phyloP scores from a whole-genome alignment of 2,329 filamentous ascomycete genomes.

The Trichoderma breve region DNA sequence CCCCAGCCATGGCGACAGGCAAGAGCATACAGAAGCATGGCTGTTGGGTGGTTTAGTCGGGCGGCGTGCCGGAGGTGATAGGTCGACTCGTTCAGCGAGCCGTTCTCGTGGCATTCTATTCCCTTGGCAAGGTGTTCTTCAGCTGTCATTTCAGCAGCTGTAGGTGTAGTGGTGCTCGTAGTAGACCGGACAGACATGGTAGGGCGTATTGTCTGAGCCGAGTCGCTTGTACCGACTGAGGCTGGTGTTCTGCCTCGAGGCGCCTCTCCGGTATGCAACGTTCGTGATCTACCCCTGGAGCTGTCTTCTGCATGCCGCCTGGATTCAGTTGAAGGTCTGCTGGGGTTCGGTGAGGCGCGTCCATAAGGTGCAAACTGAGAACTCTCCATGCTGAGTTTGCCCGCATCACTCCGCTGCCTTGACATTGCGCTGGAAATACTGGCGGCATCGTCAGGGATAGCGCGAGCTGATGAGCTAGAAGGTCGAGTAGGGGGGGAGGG shows the following conservation, averaged over 20 bases:
- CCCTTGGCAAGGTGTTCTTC: slow-evolving; percentile 90
- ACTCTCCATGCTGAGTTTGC: slow-evolving; percentile 51
- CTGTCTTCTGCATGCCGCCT: slow-evolving; percentile 48
- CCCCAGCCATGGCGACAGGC: slow-evolving; percentile 97
- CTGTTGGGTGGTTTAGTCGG: slow-evolving; percentile 79
- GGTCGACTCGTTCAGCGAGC: slow-evolving; percentile 86
- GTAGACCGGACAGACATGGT: slow-evolving; percentile 44
- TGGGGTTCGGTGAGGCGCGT: slow-evolving; percentile 45
- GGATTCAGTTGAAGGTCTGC: slow-evolving; percentile 45
- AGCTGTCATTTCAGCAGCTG: slow-evolving; percentile 67
- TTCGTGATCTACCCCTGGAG: slow-evolving; percentile 45
- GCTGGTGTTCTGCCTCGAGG: slow-evolving; percentile 44
- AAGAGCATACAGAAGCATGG: slow-evolving; percentile 92
- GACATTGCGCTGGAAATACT: slow-evolving; percentile 34
- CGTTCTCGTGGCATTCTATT: slow-evolving; percentile 84
- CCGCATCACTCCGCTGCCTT: slow-evolving; percentile 50
- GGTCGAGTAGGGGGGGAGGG: slow-evolving; percentile 62
- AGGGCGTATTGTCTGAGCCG: slow-evolving; percentile 51
- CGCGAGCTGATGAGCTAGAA: slow-evolving; percentile 52
- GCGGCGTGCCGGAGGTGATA: slow-evolving; percentile 93
- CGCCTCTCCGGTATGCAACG: slow-evolving; percentile 39
- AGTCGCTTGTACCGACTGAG: slow-evolving; percentile 52
- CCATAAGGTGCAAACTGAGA: slow-evolving; percentile 36
- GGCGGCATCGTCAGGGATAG: slow-evolving; percentile 38
- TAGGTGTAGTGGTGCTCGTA: slow-evolving; percentile 57